phyloP scores from a whole-genome alignment of 208 protist genomes.

The Trypanosoma conorhini region DNA sequence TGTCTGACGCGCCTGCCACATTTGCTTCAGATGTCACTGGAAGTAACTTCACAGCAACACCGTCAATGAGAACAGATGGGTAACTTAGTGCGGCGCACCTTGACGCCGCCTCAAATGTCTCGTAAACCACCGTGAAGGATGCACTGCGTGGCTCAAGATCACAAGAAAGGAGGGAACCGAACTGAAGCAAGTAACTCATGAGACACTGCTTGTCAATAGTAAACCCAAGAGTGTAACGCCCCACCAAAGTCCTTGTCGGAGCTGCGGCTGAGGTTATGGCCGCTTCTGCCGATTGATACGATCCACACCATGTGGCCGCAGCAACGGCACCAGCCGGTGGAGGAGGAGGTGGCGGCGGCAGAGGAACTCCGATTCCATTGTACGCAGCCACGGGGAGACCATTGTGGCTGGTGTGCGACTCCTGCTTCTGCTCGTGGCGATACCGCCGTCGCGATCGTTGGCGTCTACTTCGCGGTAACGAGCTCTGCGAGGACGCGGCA shows the following conservation, averaged over 20 bases:
- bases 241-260: constrained; percentile 1
- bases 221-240: constrained; percentile 15
- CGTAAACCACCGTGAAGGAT: constrained; percentile 19
- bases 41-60: constrained; percentile 13
- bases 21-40: constrained; percentile 38
- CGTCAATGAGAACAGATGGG: constrained; percentile 24
- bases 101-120: constrained; percentile 12
- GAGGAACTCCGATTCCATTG: neutral
- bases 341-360: neutral
- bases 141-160: constrained; percentile 7
- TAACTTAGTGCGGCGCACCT: constrained; percentile 1
- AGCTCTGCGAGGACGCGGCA: neutral
- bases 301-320: neutral
- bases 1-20: constrained; percentile 10
- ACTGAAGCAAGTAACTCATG: constrained; percentile 13
- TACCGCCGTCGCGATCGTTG: neutral
- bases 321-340: neutral
- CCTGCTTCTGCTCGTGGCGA: neutral
- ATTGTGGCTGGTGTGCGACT: neutral
- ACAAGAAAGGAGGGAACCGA: constrained; percentile 16
- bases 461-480: neutral
- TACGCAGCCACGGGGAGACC: neutral
- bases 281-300: neutral
- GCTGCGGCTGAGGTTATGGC: neutral
- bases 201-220: constrained; percentile 11